Evolutionary conservation across 2,329 filamentous ascomycete species (phyloP), one percentile per base, ranked within the genome.

Genomic region (Epichloe uncinata): DNA sequence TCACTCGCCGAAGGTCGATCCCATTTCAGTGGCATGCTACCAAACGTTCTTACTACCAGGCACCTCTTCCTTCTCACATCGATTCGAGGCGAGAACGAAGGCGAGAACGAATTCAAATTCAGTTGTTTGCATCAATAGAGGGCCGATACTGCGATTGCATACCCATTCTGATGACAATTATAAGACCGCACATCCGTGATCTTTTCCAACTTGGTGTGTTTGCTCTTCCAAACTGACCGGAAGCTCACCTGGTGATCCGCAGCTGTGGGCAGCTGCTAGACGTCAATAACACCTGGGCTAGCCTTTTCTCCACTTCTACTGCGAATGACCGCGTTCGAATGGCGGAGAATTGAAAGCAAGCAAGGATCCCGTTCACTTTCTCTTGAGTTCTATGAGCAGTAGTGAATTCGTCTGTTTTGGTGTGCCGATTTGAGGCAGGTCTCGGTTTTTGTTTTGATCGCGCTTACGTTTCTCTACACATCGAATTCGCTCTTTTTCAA

Each of bases 231-330:
- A 47, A 12, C 20, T 47, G 45, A 48, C 26, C 16, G 18, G 18
- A 48, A 18, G 26, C 38, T 48, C 16, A 48, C 26, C 30, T 16
- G 22, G 12, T 5, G 7, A 22, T 35, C 34, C 13, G 18, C 46
- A 48, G 46, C 38, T 48, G 46, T 11, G n/a, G 38, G 18, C 46
- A 48, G 46, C 38, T 42, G 46, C 30, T 12, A 4, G 16, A 47
- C 7, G 20, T 48, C 37, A 35, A 35, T 42, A 46, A 46, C 44
- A 46, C 12, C 20, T 7, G 42, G 26, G 5, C 4, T 8, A 16
- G 15, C 9, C 11, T 13, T 22, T 42, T 47, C 46, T 42, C 46
- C 46, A 42, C 46, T 48, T 6, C 37, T 16, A 5, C 9, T 35
- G n/a, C 20, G 44, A 18, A 20, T n/a, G 13, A 16, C 34, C 35